Percentiles rank a stretch among this genome's conserved stretches.
These are phyloP conservation scores for Diplocarpon rosae DNA, from an alignment of 2,329 filamentous ascomycete genomes.

Conservation along the genomic window DNA sequence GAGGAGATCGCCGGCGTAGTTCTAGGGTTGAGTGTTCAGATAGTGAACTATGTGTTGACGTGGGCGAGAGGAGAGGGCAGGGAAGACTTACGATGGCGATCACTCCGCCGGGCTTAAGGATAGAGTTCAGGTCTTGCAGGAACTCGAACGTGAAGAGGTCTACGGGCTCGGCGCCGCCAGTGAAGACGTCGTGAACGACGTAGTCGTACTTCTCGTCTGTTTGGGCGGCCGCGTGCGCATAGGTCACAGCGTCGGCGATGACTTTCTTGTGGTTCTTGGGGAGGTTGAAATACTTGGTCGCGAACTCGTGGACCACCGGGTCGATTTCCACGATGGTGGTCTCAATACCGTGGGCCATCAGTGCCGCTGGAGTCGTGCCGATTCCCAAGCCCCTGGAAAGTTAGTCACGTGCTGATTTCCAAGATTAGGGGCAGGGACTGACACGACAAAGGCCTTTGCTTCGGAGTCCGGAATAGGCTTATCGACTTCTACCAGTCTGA, in stretches of 20 bases:
- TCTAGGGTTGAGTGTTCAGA: conserved; percentile 39
- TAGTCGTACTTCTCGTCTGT: conserved; percentile 58
- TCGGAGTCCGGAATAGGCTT: conserved; percentile 46
- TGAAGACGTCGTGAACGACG: conserved; percentile 96
- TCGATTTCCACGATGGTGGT: conserved; percentile 95
- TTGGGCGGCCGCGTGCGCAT: conserved; percentile 38
- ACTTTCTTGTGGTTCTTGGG: conserved; percentile 67
- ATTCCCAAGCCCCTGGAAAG: conserved; percentile 68
- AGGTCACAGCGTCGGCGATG: conserved; percentile 73
- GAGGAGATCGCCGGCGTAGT: conserved; percentile 84
- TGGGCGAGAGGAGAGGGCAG: neutral
- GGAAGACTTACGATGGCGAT: conserved; percentile 65
- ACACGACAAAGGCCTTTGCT: conserved; percentile 78
- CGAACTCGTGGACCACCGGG: conserved; percentile 75
- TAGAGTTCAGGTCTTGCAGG: conserved; percentile 53
- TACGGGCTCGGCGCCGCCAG: conserved; percentile 84
- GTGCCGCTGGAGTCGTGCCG: conserved; percentile 77
- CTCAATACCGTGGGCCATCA: conserved; percentile 79
- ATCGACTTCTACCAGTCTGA: conserved; percentile 61
- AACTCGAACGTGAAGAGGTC: conserved; percentile 83
- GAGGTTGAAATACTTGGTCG: conserved; percentile 71
- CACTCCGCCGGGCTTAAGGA: conserved; percentile 69
- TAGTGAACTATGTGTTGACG: conserved; percentile 9
- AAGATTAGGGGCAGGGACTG: conserved; percentile 29
- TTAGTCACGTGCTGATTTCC: conserved; percentile 16